phyloP scores from a whole-genome alignment of 139 green algal species.

The Coelastrella sp. region DNA sequence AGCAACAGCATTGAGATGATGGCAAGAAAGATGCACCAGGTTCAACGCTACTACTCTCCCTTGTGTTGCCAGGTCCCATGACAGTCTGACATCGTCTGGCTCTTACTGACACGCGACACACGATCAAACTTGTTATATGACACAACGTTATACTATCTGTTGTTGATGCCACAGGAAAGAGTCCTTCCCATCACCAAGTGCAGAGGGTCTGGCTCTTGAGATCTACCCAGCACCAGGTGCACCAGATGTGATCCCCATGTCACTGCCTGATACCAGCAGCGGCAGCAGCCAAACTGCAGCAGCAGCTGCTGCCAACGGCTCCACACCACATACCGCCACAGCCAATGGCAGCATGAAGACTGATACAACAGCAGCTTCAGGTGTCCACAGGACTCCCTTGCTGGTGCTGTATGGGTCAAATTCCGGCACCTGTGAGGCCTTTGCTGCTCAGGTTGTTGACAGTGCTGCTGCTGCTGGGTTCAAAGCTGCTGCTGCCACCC shows the following conservation, averaged over 20 bases:
- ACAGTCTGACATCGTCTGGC: too few species aligned
- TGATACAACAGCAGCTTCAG: neutral
- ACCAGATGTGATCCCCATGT: too few species aligned
- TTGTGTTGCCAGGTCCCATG: too few species aligned
- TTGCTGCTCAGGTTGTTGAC: constrained; percentile 35
- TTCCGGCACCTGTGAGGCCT: constrained; percentile 42
- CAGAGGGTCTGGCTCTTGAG: constrained; percentile 3
- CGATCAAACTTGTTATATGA: too few species aligned
- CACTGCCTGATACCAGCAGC: neutral
- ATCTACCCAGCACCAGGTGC: constrained; percentile 34
- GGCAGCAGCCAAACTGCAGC: neutral
- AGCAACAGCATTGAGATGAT: too few species aligned
- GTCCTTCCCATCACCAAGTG: constrained; percentile 18
- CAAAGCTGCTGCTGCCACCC: neutral
- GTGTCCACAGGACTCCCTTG: constrained; percentile 36
- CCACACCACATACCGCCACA: too few species aligned
- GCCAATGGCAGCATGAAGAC: neutral
- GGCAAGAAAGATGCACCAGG: too few species aligned
- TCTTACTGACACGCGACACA: too few species aligned
- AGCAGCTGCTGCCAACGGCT: neutral
- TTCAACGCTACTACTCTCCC: too few species aligned
- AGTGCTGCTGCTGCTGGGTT: constrained; percentile 23
- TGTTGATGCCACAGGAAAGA: constrained; percentile 8
- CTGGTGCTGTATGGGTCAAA: constrained; percentile 51
- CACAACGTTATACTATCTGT: too few species aligned